Conservation (phyloP, 257 asterid species). For the Lantana camara region DNA sequence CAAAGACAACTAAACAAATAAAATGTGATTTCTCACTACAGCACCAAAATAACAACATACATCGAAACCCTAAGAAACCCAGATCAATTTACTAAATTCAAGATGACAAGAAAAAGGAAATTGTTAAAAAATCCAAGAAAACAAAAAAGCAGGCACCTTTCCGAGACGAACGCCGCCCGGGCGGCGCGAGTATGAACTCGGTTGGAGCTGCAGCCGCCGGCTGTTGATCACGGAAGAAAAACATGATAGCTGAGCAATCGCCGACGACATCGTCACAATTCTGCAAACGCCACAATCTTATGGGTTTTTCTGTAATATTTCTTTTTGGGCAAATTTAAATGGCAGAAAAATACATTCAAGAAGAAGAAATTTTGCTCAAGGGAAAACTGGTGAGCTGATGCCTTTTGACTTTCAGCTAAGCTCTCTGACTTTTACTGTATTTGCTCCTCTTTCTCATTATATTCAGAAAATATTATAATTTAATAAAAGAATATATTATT, state of each 20-base stretch:
- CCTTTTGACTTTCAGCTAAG: neutral
- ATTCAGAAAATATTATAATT: too few species aligned
- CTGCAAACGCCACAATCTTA: neutral
- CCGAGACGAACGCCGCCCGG: conserved; percentile 20
- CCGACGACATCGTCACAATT: conserved; percentile 32
- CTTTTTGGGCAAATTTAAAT: neutral
- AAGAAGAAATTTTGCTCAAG: neutral
- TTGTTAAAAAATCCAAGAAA: neutral
- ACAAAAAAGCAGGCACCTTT: conserved; percentile 26
- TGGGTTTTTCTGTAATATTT: neutral
- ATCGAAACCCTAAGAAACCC: conserved; percentile 8
- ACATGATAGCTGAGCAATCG: conserved; percentile 38
- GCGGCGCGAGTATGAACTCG: conserved; percentile 25
- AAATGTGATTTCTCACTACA: conserved; percentile 3
- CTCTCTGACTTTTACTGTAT: neutral
- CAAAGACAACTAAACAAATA: neutral
- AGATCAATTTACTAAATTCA: neutral
- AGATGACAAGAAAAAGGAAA: neutral
- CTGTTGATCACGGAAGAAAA: conserved; percentile 32
- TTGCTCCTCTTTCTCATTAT: neutral
- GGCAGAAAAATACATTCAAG: neutral
- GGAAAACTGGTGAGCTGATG: conserved; percentile 10
- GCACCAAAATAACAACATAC: neutral
- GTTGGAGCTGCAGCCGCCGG: conserved; percentile 35
- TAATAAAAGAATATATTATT: too few species aligned